Percentiles rank a stretch among this genome's conserved stretches.
Conservation (phyloP, 345 rosid genomes). For the Populus pruinosa region DNA sequence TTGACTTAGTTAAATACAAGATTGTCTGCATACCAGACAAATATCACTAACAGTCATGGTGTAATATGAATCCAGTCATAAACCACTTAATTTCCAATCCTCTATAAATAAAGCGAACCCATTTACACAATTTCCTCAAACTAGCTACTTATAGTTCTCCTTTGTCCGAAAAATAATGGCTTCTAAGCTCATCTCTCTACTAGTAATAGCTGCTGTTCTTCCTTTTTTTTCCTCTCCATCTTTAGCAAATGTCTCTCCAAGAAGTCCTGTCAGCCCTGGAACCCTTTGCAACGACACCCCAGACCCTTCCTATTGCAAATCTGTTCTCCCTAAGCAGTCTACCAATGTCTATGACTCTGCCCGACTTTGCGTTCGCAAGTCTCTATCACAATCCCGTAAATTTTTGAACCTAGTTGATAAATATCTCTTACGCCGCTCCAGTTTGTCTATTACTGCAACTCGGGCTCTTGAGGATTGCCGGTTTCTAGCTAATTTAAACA, state of each 20-base stretch:
- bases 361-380: conserved; percentile 52
- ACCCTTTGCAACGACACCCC: conserved; percentile 54
- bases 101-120: conserved; percentile 20
- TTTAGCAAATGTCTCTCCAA: conserved; percentile 18
- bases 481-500: conserved; percentile 45
- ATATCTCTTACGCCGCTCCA: conserved; percentile 41
- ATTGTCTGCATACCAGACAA: background rate
- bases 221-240: conserved; percentile 27
- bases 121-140: background rate
- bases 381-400: conserved; percentile 54
- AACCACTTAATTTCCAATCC: background rate
- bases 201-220: conserved; percentile 12
- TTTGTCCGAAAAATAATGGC: conserved; percentile 14
- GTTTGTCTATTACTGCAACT: conserved; percentile 40
- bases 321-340: conserved; percentile 50
- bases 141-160: too few species aligned
- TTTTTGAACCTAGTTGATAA: conserved; percentile 49
- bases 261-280: conserved; percentile 28
- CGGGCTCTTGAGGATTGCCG: conserved; percentile 78
- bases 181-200: conserved; percentile 12
- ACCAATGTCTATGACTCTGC: conserved; percentile 52
- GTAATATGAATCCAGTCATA: background rate
- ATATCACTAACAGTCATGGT: background rate
- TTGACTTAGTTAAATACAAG: conserved; percentile 18
- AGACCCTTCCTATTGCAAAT: conserved; percentile 59